Base-by-base conservation (phyloP, 352 stramenopile genomes). In the Blastocystis sp. region DNA sequence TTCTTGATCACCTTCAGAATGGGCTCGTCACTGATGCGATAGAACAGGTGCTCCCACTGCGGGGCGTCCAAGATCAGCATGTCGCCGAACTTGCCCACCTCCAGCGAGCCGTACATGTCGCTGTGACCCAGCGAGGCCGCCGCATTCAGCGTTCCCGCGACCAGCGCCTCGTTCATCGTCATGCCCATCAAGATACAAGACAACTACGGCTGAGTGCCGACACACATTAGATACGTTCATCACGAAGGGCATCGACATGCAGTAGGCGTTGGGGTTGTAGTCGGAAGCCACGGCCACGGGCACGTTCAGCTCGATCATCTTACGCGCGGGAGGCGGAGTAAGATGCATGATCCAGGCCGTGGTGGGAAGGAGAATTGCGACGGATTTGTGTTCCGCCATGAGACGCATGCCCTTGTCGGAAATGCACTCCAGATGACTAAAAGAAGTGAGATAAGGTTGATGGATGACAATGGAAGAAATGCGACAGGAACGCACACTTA, bases 191-290 rank as follows among this genome's bases (percentile, higher is more conserved):
- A 90, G 89, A 94, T 92, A 89, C 92, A 95, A 4, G 91, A 91
- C 91, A 94, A 93, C 90, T 95, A 94, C 40, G 1, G 11, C 28
- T 45, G 5, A 17, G 41, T 34, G 21, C 38, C 9, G 9, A n/a
- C 70, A 28, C 41, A 11, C 41, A 81, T 0, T 34, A 78, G 19
- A 9, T 79, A 86, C 76, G 70, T 76, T 86, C 92, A 95, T 95
- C 52, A 92, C 94, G 76, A 94, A 90, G 28, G 92, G 90, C 92
- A 95, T 94, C 77, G 92, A 95, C 64, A 95, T 80, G 76, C 92
- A 95, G 90, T 95, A 92, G 9, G 92, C 92, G 86, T 94, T 95
- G 78, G 92, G 92, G 88, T 95, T 94, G 89, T 93, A 95, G 88
- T 95, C 92, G 52, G 91, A 94, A 56, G 92, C 92, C 10, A 95